A percentile compares a stretch with the other conserved stretches of the same genome.
phyloP scores from a whole-genome alignment of 2,329 filamentous ascomycete species.

The Colletotrichum sp. region DNA sequence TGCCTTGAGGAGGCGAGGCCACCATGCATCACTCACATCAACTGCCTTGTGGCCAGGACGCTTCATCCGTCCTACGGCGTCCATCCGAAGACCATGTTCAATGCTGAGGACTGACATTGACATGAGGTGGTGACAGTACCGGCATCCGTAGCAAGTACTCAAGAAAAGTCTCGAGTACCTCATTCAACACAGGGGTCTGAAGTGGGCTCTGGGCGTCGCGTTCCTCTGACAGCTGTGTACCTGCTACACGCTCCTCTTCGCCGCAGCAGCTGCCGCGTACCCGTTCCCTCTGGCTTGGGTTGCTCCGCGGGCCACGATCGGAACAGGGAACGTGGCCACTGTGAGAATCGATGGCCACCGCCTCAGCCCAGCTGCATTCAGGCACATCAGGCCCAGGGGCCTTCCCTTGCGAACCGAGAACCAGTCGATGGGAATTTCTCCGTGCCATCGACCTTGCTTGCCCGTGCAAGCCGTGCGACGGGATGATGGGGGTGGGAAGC shows the following conservation, averaged over 20 bases:
- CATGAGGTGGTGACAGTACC: neutral
- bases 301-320: neutral
- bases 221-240: neutral
- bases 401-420: neutral
- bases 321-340: constrained; percentile 9
- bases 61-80: neutral
- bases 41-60: neutral
- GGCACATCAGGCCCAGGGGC: neutral
- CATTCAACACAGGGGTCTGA: neutral
- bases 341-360: neutral
- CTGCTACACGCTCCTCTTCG: neutral
- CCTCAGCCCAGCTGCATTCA: neutral
- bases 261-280: constrained; percentile 11
- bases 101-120: neutral
- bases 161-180: neutral
- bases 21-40: neutral
- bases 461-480: neutral
- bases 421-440: neutral
- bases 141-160: neutral
- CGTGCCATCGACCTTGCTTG: neutral
- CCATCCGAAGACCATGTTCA: neutral
- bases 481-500: neutral
- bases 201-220: neutral
- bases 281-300: constrained; percentile 4
- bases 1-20: neutral